These are phyloP conservation scores for Sporisorium scitamineum DNA, from an alignment of 1,284 basidiomycete genomes.

Conservation along the genomic window DNA sequence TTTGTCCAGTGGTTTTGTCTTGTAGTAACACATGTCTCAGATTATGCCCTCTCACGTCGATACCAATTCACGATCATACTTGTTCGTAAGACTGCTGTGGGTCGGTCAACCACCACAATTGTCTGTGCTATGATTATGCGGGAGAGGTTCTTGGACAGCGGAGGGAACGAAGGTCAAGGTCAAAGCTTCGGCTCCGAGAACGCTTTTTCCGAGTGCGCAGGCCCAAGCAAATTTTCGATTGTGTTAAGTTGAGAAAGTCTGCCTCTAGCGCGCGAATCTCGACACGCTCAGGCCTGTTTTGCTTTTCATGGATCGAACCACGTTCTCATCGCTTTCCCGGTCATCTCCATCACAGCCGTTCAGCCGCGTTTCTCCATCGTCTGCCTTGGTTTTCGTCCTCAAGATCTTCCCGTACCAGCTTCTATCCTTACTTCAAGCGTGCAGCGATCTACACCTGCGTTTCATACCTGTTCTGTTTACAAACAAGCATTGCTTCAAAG, in stretches of 20 bases:
- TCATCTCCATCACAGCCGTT: neutral
- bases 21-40: conserved; percentile 15
- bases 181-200: neutral
- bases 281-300: neutral
- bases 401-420: neutral
- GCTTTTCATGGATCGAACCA: neutral
- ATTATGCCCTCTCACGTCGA: conserved; percentile 26
- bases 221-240: neutral
- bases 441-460: neutral
- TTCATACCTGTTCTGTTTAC: neutral
- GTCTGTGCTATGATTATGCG: neutral
- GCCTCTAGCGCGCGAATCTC: no score
- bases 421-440: neutral
- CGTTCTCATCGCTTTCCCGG: neutral
- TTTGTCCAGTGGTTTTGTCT: neutral
- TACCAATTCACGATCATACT: conserved; percentile 28
- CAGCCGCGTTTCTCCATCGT: neutral
- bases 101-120: no score
- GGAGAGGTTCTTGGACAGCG: neutral
- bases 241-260: neutral
- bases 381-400: neutral
- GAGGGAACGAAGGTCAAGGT: neutral
- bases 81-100: neutral
- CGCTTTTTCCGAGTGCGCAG: no score
- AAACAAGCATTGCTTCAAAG: neutral